These are phyloP conservation scores for Phytophthora melonis DNA, from an alignment of 352 stramenopile species.

Conservation along the genomic window DNA sequence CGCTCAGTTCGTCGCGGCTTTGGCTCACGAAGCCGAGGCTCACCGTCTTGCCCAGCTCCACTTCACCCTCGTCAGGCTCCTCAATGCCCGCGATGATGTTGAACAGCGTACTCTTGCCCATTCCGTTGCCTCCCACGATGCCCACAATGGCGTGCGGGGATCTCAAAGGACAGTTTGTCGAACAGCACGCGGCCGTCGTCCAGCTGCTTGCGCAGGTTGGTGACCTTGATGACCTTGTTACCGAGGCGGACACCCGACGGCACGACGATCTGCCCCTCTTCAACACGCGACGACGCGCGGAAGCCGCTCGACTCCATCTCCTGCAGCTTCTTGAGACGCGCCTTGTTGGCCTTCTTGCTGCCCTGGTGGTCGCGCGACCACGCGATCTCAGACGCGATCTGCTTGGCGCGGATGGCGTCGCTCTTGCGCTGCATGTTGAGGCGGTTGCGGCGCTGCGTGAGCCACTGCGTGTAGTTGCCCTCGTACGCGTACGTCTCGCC, in stretches of 20 bases:
- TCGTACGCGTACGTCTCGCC: conserved; percentile 97
- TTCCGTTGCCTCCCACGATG: conserved; percentile 98
- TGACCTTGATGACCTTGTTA: conserved; percentile 92
- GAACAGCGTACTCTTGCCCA: conserved; percentile 97
- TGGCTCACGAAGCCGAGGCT: conserved; percentile 84
- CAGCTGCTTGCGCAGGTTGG: conserved; percentile 77
- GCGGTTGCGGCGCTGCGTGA: conserved; percentile 95
- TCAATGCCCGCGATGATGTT: conserved; percentile 96
- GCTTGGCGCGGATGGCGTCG: conserved; percentile 91
- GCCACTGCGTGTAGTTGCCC: conserved; percentile 98
- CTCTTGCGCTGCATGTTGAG: conserved; percentile 96
- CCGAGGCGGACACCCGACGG: conserved; percentile 93
- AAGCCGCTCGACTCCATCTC: conserved; percentile 83
- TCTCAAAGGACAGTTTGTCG: conserved; percentile 93
- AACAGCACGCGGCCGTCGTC: conserved; percentile 92
- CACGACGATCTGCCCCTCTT: conserved; percentile 93
- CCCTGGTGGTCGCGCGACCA: conserved; percentile 92
- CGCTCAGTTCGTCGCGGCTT: conserved; percentile 74
- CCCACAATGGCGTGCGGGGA: conserved; percentile 97
- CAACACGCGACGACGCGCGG: conserved; percentile 62
- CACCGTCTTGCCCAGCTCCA: conserved; percentile 84
- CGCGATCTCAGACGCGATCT: conserved; percentile 94
- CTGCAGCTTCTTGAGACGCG: conserved; percentile 94
- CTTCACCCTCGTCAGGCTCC: conserved; percentile 76
- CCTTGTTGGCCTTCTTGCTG: conserved; percentile 92